Base-by-base conservation (phyloP, 2,329 filamentous ascomycete genomes). In the Cytospora piceicola region DNA sequence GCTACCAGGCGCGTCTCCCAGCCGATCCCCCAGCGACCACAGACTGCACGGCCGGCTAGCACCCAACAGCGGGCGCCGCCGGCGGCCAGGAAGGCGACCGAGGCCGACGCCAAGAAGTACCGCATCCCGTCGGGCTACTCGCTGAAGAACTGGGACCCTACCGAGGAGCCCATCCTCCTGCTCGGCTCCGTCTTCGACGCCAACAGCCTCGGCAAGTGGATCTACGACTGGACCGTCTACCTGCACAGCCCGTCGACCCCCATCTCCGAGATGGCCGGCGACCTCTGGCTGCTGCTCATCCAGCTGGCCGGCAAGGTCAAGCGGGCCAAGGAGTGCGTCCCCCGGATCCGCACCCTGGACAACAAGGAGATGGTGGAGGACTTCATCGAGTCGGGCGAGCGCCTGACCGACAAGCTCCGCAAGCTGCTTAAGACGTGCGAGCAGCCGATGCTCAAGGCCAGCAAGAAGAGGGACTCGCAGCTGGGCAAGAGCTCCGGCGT, bases 211-310 rank as follows among this genome's bases (percentile, higher is more conserved):
- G 95, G 95, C 74, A 97, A 97, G 80, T 99, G 95, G 95, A 96
- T 99, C 75, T 99, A 97, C 79, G 95, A 98, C 83, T 99, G 95
- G 95, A 97, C 95, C 22, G 92, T 97, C 69, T 97, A 92, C 81
- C 89, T 90, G 76, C 89, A 96, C 71, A 92, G 92, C 46, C 87
- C 93, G 17, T 86, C 87, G 51, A 93, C 91, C 14, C 92, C 93
- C 59, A 92, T 97, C 74, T 88, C 93, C 61, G 93, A 97, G 70
- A 89, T 96, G 78, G 94, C 95, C 2, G 95, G 94, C 71, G 94
- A 98, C 74, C 84, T 99, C 63, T 99, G 95, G 95, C 85, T 98
- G 29, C 85, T 97, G 58, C 86, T 98, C 66, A 98, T 98, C 77
- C 92, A 97, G 78, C 84, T 98, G 55, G 91, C 93, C 17, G 93